phyloP scores from a whole-genome alignment of 1,139 yeast genomes.

The Hemisphaericaspora subhashii region DNA sequence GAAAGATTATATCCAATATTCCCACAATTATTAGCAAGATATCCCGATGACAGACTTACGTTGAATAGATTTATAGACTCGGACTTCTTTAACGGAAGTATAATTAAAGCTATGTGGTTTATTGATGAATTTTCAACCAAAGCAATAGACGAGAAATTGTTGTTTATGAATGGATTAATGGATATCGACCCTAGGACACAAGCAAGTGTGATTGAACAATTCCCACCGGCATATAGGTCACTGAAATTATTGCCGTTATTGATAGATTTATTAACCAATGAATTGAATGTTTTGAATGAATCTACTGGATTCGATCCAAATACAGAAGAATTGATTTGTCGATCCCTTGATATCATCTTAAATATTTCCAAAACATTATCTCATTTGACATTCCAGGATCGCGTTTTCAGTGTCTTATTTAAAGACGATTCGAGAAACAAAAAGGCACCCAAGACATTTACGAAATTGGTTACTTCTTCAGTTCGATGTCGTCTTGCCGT shows the following conservation, averaged over 20 bases:
- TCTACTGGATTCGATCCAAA: slow-evolving; percentile 18
- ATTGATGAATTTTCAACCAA: slow-evolving; percentile 85
- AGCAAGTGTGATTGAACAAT: slow-evolving; percentile 53
- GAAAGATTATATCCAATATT: slow-evolving; percentile 29
- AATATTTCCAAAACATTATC: slow-evolving; percentile 69
- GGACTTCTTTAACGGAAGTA: slow-evolving; percentile 71
- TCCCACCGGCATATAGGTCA: slow-evolving; percentile 68
- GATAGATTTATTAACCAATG: slow-evolving; percentile 42
- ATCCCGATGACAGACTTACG: slow-evolving; percentile 44
- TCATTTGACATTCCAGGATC: slow-evolving; percentile 74
- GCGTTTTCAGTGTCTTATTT: slow-evolving; percentile 45
- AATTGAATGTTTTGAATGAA: slow-evolving; percentile 26
- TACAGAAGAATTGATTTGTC: slow-evolving; percentile 45
- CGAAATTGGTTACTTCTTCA: slow-evolving; percentile 41
- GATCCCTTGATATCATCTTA: slow-evolving; percentile 57
- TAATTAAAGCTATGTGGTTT: slow-evolving; percentile 79
- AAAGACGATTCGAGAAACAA: slow-evolving; percentile 31
- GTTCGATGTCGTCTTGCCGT: slow-evolving; percentile 41
- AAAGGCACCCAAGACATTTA: slow-evolving; percentile 37
- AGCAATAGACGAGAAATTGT: slow-evolving; percentile 61
- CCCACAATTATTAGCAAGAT: slow-evolving; percentile 43
- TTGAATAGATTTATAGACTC: slow-evolving; percentile 54
- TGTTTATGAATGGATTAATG: slow-evolving; percentile 67
- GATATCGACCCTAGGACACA: slow-evolving; percentile 18
- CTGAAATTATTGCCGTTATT: slow-evolving; percentile 77